These are phyloP conservation scores for Diddensiella transvaalensis DNA, from an alignment of 805 yeast species.

Conservation along the genomic window DNA sequence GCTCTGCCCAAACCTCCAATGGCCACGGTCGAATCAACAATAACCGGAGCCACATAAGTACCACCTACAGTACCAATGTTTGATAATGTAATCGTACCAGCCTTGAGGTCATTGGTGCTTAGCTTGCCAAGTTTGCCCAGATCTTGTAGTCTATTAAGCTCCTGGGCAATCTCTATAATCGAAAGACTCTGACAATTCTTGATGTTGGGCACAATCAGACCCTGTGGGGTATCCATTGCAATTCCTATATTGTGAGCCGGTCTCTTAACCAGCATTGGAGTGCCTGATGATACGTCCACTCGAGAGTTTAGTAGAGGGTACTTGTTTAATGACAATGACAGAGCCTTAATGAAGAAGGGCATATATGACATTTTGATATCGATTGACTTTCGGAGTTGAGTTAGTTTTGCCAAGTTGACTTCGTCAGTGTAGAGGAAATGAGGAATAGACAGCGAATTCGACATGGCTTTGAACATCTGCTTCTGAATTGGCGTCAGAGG, in stretches of 20 bases:
- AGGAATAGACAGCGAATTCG: constrained; percentile 31
- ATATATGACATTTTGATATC: constrained; percentile 29
- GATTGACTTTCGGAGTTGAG: constrained; percentile 21
- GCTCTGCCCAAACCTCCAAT: constrained; percentile 34
- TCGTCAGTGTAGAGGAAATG: constrained; percentile 36
- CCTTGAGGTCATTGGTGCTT: constrained; percentile 28
- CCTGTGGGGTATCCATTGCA: constrained; percentile 36
- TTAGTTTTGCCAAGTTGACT: constrained; percentile 28
- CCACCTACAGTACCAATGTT: constrained; percentile 36
- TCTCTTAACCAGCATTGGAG: constrained; percentile 27
- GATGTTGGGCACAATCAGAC: constrained; percentile 34
- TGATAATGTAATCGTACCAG: constrained; percentile 33
- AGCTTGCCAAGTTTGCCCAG: constrained; percentile 28
- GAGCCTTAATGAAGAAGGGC: constrained; percentile 36
- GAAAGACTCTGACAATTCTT: constrained; percentile 27
- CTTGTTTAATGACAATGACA: constrained; percentile 29
- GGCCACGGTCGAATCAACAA: constrained; percentile 33
- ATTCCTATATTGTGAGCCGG: constrained; percentile 32
- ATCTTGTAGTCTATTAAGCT: constrained; percentile 29
- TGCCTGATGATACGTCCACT: constrained; percentile 20
- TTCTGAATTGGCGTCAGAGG: constrained; percentile 32
- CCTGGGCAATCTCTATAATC: constrained; percentile 30
- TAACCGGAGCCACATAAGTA: constrained; percentile 34
- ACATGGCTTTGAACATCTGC: constrained; percentile 35
- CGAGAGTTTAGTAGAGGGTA: constrained; percentile 31